Conservation (phyloP, 2,329 filamentous ascomycete species). For the Alternaria tenuissima region DNA sequence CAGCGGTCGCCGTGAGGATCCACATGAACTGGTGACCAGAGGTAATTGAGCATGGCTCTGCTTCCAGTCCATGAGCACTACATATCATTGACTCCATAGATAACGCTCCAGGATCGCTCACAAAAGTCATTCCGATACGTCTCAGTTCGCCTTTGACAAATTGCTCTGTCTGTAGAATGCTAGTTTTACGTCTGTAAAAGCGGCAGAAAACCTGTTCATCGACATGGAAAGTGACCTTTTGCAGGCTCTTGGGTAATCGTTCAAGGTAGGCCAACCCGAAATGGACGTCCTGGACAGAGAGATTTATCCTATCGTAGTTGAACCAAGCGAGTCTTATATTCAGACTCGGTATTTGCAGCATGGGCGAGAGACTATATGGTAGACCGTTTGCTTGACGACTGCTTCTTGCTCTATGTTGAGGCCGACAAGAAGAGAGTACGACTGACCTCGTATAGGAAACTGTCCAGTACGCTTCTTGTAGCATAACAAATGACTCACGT, state of each 20-base stretch:
- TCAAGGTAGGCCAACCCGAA: not conserved
- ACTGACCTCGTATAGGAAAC: not conserved
- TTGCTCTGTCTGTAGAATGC: not conserved
- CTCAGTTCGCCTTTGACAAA: not conserved
- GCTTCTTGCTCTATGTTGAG: not conserved
- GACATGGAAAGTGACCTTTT: not conserved
- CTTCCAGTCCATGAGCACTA: not conserved
- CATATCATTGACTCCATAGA: not conserved
- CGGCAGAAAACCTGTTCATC: not conserved
- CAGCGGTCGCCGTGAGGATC: not conserved
- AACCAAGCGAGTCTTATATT: not conserved
- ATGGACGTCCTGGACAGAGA: not conserved
- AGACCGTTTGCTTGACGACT: not conserved
- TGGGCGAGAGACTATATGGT: not conserved
- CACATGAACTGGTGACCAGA: not conserved
- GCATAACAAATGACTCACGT: not conserved
- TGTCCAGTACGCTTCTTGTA: not conserved
- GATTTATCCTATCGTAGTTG: not conserved
- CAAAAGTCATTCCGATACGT: not conserved
- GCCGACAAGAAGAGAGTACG: not conserved
- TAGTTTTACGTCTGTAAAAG: not conserved
- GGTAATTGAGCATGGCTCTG: not conserved
- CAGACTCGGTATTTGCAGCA: not conserved
- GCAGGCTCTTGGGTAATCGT: not conserved
- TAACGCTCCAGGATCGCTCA: not conserved